Base-by-base conservation (phyloP, 1,284 basidiomycete species). In the Chalciporus piperatoides region DNA sequence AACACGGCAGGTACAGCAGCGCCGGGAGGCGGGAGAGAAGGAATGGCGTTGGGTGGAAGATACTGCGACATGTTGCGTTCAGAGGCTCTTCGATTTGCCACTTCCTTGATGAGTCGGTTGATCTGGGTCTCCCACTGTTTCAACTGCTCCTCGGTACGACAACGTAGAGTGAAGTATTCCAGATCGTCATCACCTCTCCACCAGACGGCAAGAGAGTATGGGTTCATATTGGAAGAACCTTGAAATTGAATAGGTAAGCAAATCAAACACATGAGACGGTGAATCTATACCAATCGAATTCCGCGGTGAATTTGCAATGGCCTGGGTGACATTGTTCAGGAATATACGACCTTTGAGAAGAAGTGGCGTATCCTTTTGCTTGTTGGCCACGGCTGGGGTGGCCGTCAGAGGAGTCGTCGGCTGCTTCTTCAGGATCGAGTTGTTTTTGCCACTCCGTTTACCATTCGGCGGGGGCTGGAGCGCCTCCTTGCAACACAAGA, bases 291-390 rank as follows among this genome's bases (percentile, higher is more conserved):
- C 79, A 48, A 74, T 74, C 32, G 80, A 81, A 41, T 76, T 73
- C 57, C 79, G 78, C 35, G 80, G 75, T 21, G 78, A 76, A 45
- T 70, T 72, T 33, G 80, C 75, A 45, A 79, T 71, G 17, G 89
- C 85, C 56, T 87, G 81, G 0, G 91, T 95, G 40, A 99, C 93
- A 62, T 99, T 99, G 60, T 93, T 94, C 60, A 98, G 79, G 71
- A 98, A 99, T 59, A 99, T 99, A 30, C 97, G 84, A 2, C 97
- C 97, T 66, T 99, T 99, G 54, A 99, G 73, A 44, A 96, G 81
- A 32, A 98, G 78, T 15, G 87, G 87, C 0, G 86, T 88, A 60
- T 78, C 88, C 65, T 84, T 86, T 71, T 86, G 83, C 68, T 81
- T 82, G 33, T 81, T 76, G 21, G 79, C 70, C 21, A 72, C 78